Evolutionary conservation across 2,329 filamentous ascomycete genomes (phyloP), one percentile per base, ranked within the genome.

Genomic region (Xylariaceae sp.): DNA sequence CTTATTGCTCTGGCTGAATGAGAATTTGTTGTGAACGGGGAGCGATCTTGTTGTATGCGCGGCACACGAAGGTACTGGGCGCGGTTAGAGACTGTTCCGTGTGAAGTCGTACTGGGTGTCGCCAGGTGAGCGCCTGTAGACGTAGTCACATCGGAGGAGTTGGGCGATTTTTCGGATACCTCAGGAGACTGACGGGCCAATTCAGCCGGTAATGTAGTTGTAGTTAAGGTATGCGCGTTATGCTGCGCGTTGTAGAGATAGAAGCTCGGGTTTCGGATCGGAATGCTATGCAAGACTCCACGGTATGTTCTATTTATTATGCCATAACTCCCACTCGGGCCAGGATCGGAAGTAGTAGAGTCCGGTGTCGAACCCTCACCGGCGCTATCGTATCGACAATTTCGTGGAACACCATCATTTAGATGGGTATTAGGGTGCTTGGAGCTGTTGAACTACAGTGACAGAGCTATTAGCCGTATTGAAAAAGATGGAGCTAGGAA

Each of bases 361-460:
- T 65, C 65, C 26, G 65, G 65, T 12, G 61, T 63, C 26, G 58
- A 55, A 54, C 70, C 58, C 30, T 67, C 69, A 43, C 76, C 74
- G 36, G 64, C 63, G 13, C 74, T 74, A 54, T 80, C 76, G 51
- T 69, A 74, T 54, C 74, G 73, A 19, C 72, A 74, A 52, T 61
- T 70, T 47, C 66, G 69, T 39, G 77, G 55, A 12, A 74, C 74
- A 39, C 75, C 79, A 49, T 81, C 79, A 61, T 74, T 78, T 50
- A 76, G 65, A 49, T 74, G 71, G 30, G 80, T 75, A 54, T 74
- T 79, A 40, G 75, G 74, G 64, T 80, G 80, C 67, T 82, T 83
- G 16, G 81, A 82, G 59, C 81, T 80, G 49, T 69, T 69, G 75
- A 84, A 86, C 83, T 85, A 68, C 52, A 69, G 60, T 61, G 51